These are phyloP conservation scores for Phaseolus coccineus DNA, from an alignment of 331 rosid genomes.

Conservation along the genomic window DNA sequence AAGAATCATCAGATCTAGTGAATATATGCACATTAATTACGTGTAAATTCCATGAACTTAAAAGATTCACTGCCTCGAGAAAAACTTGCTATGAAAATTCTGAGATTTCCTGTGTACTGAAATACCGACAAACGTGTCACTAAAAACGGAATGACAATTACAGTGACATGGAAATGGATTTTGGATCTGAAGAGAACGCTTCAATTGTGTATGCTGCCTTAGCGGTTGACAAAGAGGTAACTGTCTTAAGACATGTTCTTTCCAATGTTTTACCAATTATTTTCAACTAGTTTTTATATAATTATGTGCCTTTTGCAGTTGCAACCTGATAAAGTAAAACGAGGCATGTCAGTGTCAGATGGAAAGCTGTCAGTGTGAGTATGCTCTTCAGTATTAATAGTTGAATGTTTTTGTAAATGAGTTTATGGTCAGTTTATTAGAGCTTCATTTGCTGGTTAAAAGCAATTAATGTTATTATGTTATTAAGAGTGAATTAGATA, in stretches of 20 bases:
- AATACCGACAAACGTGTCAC: background rate
- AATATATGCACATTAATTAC: constrained; percentile 4
- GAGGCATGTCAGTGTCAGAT: constrained; percentile 65
- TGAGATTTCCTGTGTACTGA: constrained; percentile 5
- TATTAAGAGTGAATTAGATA: constrained; percentile 49
- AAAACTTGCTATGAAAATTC: constrained; percentile 35
- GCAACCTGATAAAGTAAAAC: constrained; percentile 94
- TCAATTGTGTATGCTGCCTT: constrained; percentile 68
- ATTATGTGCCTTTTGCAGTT: constrained; percentile 56
- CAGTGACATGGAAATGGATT: constrained; percentile 85
- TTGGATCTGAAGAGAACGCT: constrained; percentile 71
- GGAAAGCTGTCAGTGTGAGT: constrained; percentile 82
- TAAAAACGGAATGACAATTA: constrained; percentile 7
- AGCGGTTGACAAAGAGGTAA: constrained; percentile 89
- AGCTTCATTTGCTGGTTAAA: constrained; percentile 16
- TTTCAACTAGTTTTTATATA: constrained; percentile 35
- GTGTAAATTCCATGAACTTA: constrained; percentile 9
- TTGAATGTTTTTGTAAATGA: background rate
- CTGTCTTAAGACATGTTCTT: constrained; percentile 11
- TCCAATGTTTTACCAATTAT: constrained; percentile 20
- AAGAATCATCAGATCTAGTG: constrained; percentile 9
- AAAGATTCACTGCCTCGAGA: background rate
- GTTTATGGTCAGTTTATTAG: background rate
- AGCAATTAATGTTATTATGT: constrained; percentile 1
- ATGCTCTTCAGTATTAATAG: constrained; percentile 8